Evolutionary conservation across 208 protist genomes (phyloP).

Genomic region (Leishmania gerbilli): DNA sequence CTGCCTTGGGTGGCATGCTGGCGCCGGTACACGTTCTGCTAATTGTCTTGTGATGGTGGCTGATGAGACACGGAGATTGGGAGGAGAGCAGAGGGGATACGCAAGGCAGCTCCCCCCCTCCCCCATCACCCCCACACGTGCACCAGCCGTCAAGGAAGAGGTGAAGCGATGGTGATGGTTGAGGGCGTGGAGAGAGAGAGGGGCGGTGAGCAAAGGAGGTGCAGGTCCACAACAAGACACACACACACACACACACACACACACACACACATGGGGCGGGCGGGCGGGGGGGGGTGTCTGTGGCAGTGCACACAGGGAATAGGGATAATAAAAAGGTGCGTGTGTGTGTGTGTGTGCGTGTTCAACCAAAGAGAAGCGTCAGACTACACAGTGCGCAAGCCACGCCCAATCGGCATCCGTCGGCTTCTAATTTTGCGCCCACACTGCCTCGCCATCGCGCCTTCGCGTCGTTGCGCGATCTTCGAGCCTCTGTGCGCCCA

Average conservation of each 20-base stretch:
- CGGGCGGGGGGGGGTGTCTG: not conserved
- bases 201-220: not conserved
- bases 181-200: not conserved
- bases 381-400: not conserved
- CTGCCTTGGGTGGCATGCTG: slow-evolving; percentile 26
- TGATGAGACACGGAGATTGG: not conserved
- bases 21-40: not conserved
- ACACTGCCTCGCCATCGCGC: not conserved
- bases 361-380: not conserved
- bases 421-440: not conserved
- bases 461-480: not conserved
- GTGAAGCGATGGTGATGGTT: not conserved
- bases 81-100: not conserved
- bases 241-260: not conserved
- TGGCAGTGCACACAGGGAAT: not conserved
- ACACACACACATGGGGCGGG: not conserved
- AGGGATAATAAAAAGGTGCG: not conserved
- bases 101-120: not conserved
- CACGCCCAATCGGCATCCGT: not conserved
- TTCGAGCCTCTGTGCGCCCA: not conserved
- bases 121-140: not conserved
- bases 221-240: not conserved
- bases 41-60: not conserved
- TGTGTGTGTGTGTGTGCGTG: not conserved
- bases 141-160: not conserved